phyloP scores from a whole-genome alignment of 2,329 filamentous ascomycete genomes.

The Fusarium sp. region DNA sequence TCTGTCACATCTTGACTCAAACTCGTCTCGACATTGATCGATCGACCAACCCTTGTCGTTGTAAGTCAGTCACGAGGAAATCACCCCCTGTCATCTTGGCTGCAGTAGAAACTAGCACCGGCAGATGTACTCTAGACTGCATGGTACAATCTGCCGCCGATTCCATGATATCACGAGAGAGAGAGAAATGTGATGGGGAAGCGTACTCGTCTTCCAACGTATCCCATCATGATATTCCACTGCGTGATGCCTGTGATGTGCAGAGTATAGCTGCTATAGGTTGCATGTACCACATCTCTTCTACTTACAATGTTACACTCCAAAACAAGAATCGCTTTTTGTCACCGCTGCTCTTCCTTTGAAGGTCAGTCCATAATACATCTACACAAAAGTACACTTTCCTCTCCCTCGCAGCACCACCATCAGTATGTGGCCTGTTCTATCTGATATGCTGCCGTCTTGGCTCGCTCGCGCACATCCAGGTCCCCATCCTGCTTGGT shows the following conservation, averaged over 20 bases:
- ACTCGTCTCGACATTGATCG: not conserved
- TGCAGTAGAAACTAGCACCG: conserved; percentile 18
- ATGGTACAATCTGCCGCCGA: conserved; percentile 22
- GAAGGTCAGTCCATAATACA: not conserved
- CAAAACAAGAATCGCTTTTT: conserved; percentile 7
- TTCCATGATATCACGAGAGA: conserved; percentile 29
- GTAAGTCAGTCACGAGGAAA: conserved; percentile 19
- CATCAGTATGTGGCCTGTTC: conserved; percentile 54
- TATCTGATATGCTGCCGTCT: conserved; percentile 81
- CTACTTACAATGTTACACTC: conserved; percentile 9
- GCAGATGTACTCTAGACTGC: conserved; percentile 14
- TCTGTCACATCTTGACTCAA: conserved; percentile 17
- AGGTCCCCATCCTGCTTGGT: conserved; percentile 76
- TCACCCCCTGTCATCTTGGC: conserved; percentile 1
- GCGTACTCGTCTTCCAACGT: not conserved
- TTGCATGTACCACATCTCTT: conserved; percentile 8
- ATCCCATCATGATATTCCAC: conserved; percentile 8
- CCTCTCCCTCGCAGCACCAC: not conserved
- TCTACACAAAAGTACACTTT: not conserved
- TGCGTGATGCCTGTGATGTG: not conserved
- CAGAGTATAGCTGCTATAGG: not conserved
- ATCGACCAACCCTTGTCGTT: conserved; percentile 15
- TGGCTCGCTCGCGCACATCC: conserved; percentile 86
- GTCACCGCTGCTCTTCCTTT: not conserved
- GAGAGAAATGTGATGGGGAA: not conserved